These are phyloP conservation scores for Mucor circinelloides DNA, from an alignment of 371 early-diverging fungal genomes.

Conservation along the genomic window DNA sequence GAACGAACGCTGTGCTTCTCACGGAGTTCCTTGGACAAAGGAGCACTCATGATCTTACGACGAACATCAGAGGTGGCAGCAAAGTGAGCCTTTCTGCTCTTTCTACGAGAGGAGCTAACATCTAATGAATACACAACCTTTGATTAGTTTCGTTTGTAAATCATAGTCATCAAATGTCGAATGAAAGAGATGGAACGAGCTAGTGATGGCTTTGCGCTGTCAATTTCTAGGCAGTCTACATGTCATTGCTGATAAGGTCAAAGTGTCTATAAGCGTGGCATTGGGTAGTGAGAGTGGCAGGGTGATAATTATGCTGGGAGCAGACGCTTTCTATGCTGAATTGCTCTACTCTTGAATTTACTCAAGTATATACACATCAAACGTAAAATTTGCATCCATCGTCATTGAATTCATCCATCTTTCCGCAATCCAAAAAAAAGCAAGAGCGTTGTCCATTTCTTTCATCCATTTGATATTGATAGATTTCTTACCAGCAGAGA, in stretches of 20 bases:
- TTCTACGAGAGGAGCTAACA: conserved; percentile 94
- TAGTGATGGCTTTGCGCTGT: too few relatives aligned
- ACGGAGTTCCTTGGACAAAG: conserved; percentile 94
- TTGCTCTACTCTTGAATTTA: neutral
- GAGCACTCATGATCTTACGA: conserved; percentile 94
- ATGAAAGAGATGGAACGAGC: too few relatives aligned
- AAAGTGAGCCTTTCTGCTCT: conserved; percentile 98
- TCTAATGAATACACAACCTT: conserved; percentile 45
- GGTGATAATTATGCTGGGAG: too few relatives aligned
- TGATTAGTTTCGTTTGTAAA: neutral
- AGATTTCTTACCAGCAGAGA: conserved; percentile 40
- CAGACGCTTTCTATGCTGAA: neutral
- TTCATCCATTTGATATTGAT: neutral
- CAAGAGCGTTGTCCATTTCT: neutral
- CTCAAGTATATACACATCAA: neutral
- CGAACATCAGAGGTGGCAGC: conserved; percentile 92
- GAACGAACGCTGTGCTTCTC: conserved; percentile 61
- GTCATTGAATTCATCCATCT: neutral
- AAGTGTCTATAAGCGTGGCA: too few relatives aligned
- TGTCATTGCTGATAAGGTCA: too few relatives aligned
- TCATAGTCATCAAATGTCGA: too few relatives aligned
- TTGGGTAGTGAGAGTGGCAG: too few relatives aligned
- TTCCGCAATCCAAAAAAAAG: neutral
- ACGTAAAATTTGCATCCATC: neutral
- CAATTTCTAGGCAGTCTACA: too few relatives aligned